Conservation (phyloP, 768 basidiomycete genomes). For the Coprinopsis strossmayeri region DNA sequence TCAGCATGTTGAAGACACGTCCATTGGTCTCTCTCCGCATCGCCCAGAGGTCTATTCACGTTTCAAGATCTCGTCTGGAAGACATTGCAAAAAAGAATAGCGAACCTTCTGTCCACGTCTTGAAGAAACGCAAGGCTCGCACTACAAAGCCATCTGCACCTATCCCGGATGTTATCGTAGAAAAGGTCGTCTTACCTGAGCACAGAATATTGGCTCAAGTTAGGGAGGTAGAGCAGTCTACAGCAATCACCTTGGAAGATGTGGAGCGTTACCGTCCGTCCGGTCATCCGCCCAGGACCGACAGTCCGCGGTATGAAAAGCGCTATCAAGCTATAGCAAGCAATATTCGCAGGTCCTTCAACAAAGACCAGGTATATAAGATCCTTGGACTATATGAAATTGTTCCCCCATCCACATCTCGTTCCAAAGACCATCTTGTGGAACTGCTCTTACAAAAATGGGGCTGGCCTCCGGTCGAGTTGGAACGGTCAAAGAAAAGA, state of each 20-base stretch:
- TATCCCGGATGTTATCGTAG: no score
- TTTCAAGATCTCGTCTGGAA: background rate
- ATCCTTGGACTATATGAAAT: constrained; percentile 47
- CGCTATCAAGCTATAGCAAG: constrained; percentile 49
- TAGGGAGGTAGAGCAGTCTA: background rate
- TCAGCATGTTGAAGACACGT: background rate
- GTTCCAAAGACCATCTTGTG: constrained; percentile 35
- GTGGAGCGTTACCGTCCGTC: constrained; percentile 51
- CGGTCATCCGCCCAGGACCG: constrained; percentile 25
- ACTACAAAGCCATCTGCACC: background rate
- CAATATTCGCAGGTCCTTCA: constrained; percentile 56
- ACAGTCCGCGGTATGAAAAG: constrained; percentile 35
- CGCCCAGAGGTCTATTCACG: background rate
- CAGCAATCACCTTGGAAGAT: constrained; percentile 40
- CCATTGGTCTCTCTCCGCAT: background rate
- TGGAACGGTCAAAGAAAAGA: no score
- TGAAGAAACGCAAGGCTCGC: background rate
- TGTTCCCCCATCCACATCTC: constrained; percentile 20
- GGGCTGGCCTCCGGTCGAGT: constrained; percentile 59
- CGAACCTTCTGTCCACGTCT: background rate
- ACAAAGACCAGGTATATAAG: constrained; percentile 47
- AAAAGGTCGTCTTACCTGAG: background rate
- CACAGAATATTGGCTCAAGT: background rate
- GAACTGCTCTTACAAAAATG: constrained; percentile 60
- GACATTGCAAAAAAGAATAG: no score